Conservation (phyloP, 2,329 filamentous ascomycete species). For the Pyrenochaeta sp. region DNA sequence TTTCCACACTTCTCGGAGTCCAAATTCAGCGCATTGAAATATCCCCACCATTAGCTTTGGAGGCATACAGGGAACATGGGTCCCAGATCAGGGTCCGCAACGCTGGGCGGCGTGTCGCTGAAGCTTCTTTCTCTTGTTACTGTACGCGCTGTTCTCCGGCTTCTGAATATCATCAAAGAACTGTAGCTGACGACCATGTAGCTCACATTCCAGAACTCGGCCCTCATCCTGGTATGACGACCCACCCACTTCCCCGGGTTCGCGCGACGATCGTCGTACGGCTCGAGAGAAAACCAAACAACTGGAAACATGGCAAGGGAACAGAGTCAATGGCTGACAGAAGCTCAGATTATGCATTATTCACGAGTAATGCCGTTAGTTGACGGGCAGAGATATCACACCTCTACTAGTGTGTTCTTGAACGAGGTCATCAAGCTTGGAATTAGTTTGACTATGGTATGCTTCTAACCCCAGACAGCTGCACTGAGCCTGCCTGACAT, state of each 20-base stretch:
- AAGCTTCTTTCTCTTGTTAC: slow-evolving; percentile 74
- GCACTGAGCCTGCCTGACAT: not conserved
- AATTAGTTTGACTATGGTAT: slow-evolving; percentile 78
- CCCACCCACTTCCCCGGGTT: slow-evolving; percentile 1
- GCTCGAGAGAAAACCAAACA: not conserved
- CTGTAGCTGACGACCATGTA: slow-evolving; percentile 49
- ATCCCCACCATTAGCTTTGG: not conserved
- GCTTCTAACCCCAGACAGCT: not conserved
- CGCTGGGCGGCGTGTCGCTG: slow-evolving; percentile 66
- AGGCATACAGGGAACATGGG: slow-evolving; percentile 4
- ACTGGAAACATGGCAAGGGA: not conserved
- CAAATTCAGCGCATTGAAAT: not conserved
- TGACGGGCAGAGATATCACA: slow-evolving; percentile 86
- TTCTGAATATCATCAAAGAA: not conserved
- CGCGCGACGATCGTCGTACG: slow-evolving; percentile 3
- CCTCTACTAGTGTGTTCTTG: slow-evolving; percentile 92
- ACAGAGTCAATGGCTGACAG: slow-evolving; percentile 10
- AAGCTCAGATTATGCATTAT: slow-evolving; percentile 83
- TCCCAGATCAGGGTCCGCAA: slow-evolving; percentile 12
- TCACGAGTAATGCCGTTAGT: slow-evolving; percentile 89
- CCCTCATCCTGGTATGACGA: slow-evolving; percentile 71
- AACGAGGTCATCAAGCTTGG: slow-evolving; percentile 92
- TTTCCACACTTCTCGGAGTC: too few species aligned
- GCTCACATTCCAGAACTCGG: slow-evolving; percentile 83
- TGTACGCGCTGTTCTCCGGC: slow-evolving; percentile 53